Percentiles rank a stretch among this genome's conserved stretches.
These are phyloP conservation scores for Stagonosporopsis cucurbitacearum DNA, from an alignment of 2,329 filamentous ascomycete species.

Conservation along the genomic window DNA sequence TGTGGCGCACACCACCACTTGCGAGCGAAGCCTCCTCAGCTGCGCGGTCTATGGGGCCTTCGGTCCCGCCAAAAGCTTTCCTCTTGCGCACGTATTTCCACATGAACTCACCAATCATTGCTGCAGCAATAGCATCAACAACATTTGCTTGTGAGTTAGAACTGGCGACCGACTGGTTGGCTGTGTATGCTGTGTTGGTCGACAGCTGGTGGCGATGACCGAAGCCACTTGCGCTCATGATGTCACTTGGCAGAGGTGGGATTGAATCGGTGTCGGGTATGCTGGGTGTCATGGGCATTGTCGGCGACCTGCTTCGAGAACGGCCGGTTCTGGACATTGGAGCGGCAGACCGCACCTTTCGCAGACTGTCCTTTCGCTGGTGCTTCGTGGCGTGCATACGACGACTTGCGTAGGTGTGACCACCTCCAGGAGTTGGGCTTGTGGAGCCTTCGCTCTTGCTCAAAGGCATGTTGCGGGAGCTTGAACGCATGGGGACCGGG, in stretches of 20 bases:
- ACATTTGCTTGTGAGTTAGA: slow-evolving; percentile 75
- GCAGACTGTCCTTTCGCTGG: slow-evolving; percentile 66
- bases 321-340: slow-evolving; percentile 64
- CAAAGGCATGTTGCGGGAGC: slow-evolving; percentile 76
- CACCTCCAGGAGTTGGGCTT: slow-evolving; percentile 72
- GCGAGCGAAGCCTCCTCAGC: slow-evolving; percentile 68
- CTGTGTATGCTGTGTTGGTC: slow-evolving; percentile 64
- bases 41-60: slow-evolving; percentile 56
- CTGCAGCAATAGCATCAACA: slow-evolving; percentile 95
- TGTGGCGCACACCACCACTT: slow-evolving; percentile 77
- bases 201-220: slow-evolving; percentile 65
- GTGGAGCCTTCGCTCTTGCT: slow-evolving; percentile 76
- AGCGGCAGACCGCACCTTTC: slow-evolving; percentile 85
- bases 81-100: slow-evolving; percentile 87
- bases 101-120: slow-evolving; percentile 99
- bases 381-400: slow-evolving; percentile 50
- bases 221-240: slow-evolving; percentile 59
- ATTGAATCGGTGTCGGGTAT: slow-evolving; percentile 72
- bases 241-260: slow-evolving; percentile 76
- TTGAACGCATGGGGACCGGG: slow-evolving; percentile 87
- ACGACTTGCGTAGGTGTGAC: slow-evolving; percentile 37
- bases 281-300: slow-evolving; percentile 71
- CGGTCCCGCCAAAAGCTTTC: slow-evolving; percentile 85
- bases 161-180: slow-evolving; percentile 63
- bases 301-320: slow-evolving; percentile 59